Evolutionary conservation across 495 filamentous ascomycete genomes (phyloP).

Genomic region (Ramalina intermedia): DNA sequence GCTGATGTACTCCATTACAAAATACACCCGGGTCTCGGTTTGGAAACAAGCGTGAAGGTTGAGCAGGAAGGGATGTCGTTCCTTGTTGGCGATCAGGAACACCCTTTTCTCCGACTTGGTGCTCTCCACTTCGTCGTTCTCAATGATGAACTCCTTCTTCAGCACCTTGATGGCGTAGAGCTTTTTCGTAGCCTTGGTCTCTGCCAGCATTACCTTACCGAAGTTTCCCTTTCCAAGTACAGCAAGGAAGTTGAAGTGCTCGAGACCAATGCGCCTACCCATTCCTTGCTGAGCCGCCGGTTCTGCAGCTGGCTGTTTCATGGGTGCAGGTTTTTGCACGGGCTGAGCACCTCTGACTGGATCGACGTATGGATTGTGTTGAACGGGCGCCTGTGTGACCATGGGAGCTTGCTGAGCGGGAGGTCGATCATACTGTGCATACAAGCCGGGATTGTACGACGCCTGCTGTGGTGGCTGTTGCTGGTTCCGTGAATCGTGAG

Average conservation of each 20-base stretch:
- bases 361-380: slow-evolving; percentile 25
- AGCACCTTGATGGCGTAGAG: slow-evolving; percentile 98
- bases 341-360: slow-evolving; percentile 19
- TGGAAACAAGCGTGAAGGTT: slow-evolving; percentile 98
- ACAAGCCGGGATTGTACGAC: slow-evolving; percentile 59
- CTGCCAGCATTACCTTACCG: slow-evolving; percentile 98
- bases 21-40: slow-evolving; percentile 96
- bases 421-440: slow-evolving; percentile 42
- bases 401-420: slow-evolving; percentile 25
- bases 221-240: slow-evolving; percentile 99
- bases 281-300: slow-evolving; percentile 47
- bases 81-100: slow-evolving; percentile 93
- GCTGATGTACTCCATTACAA: slow-evolving; percentile 99
- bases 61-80: slow-evolving; percentile 89
- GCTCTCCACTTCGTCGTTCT: slow-evolving; percentile 99
- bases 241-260: slow-evolving; percentile 98
- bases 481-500: slow-evolving; percentile 16
- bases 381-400: slow-evolving; percentile 15
- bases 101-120: slow-evolving; percentile 95
- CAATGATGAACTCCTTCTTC: slow-evolving; percentile 99
- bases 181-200: slow-evolving; percentile 82
- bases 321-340: slow-evolving; percentile 13
- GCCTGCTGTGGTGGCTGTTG: slow-evolving; percentile 42
- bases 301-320: slow-evolving; percentile 26
- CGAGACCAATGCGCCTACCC: slow-evolving; percentile 74